Base-by-base conservation (phyloP, 352 stramenopile genomes). In the Salisapilia sapeloensis region DNA sequence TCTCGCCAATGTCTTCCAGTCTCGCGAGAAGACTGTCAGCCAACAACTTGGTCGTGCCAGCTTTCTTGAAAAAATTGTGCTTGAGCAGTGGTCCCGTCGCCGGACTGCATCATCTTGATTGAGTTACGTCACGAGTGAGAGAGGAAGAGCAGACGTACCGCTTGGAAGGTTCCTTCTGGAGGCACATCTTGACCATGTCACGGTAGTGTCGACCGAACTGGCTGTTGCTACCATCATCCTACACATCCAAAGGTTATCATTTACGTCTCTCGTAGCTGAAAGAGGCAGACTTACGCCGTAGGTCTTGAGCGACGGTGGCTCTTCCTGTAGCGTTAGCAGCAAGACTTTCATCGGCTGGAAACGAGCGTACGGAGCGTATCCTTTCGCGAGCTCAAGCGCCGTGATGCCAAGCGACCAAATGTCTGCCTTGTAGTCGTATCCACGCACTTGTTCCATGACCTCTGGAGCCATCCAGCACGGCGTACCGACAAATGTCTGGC, bases 351-450 rank as follows among this genome's bases (percentile, higher is more conserved):
- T 99, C 4, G 94, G 94, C 35, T 96, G 87, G 47, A 96, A 97
- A 17, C 93, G 82, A 14, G 94, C 94, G 53, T 99, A 99, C 0
- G 95, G 95, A 16, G 95, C 95, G 51, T 96, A 97, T 7, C 95
- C 94, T 60, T 98, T 98, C 14, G 94, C 94, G 6, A 99, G 65
- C 63, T 99, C 95, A 23, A 99, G 57, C 11, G 91, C 94, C 4
- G 95, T 99, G 53, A 99, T 99, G 10, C 95, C 95, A 14, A 99
- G 79, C 53, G 84, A 97, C 95, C 95, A 99, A 48, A 99, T 98
- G 58, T 99, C 95, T 12, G 94, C 94, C 56, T 97, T 97, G 53
- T 97, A 97, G 56, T 92, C 76, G 50, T 92, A 92, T 18, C 76
- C 76, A 39, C 66, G 74, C 27, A 85, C 70, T 36, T 94, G 78